Evolutionary conservation across 1,284 basidiomycete species (phyloP), one percentile per base, ranked within the genome.

Genomic region (Ceratobasidium sp.): DNA sequence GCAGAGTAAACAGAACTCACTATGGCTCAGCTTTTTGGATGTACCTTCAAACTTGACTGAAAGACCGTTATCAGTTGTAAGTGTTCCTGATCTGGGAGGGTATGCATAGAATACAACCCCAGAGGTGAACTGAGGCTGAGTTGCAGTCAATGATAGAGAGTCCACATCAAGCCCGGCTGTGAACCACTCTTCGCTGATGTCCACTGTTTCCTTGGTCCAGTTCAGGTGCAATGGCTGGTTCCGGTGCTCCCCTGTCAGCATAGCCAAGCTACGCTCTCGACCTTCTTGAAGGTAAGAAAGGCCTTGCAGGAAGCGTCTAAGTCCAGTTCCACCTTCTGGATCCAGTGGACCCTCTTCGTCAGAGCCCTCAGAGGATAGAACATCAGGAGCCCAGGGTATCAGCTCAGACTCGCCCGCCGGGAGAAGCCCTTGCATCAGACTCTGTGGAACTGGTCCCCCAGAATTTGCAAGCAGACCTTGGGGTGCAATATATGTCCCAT

Each of bases 61-160:
- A 9, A 67, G 28, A 17, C 46, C 44, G 38, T 67, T 67, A 33
- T 67, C 50, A 7, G 44, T 67, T 28, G 66, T 67, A 6, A 67
- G 15, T 4, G 71, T 74, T 28, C 46, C 38, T 10, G 26, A 44
- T 12, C 61, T 23, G 38, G 71, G 71, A 23, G 71, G 71, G 48
- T 64, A 74, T 9, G 48, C 15, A 38, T 74, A 33, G 17, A 74
- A 33, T 38, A 52, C 44, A 6, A 64, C 48, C 15, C 17, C 12
- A 17, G 44, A 48, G 3, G 57, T 74, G n/a, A 74, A 74, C 23
- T 52, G 9, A 23, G 71, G 71, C 13, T 50, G 13, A 12, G 20
- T 20, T 1, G 44, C 59, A 10, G 71, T 74, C n/a, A 74, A 23
- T 28, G 61, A 74, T 2, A 74, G 20, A n/a, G 71, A 74, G 48